A percentile compares a stretch with the other conserved stretches of the same genome.
Evolutionary conservation across 2,329 filamentous ascomycete genomes (phyloP).

Genomic region (Penicillium sp.): DNA sequence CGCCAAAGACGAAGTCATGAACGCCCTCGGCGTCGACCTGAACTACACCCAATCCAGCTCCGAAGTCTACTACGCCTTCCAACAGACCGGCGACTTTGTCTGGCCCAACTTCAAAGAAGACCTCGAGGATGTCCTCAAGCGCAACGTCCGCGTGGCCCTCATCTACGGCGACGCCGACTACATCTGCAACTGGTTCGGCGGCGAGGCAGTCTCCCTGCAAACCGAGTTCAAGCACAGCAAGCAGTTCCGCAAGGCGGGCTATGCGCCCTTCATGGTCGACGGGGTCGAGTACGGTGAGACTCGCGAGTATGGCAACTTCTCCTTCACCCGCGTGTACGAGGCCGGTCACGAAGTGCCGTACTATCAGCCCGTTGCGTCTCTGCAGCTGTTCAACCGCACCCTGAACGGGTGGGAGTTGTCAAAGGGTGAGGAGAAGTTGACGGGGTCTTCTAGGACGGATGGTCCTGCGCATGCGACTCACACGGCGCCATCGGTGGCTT

Average conservation of each 20-base stretch:
- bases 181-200: slow-evolving; percentile 60
- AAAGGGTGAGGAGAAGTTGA: slow-evolving; percentile 41
- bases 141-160: slow-evolving; percentile 62
- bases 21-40: slow-evolving; percentile 56
- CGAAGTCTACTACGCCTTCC: slow-evolving; percentile 45
- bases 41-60: slow-evolving; percentile 50
- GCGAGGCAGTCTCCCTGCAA: slow-evolving; percentile 61
- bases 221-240: slow-evolving; percentile 48
- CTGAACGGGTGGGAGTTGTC: slow-evolving; percentile 52
- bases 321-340: slow-evolving; percentile 61
- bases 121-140: slow-evolving; percentile 54
- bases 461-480: slow-evolving; percentile 42
- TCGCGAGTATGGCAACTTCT: slow-evolving; percentile 69
- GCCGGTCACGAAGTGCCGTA: slow-evolving; percentile 58
- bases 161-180: slow-evolving; percentile 61
- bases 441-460: slow-evolving; percentile 33
- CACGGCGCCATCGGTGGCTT: slow-evolving; percentile 37
- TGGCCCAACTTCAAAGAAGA: slow-evolving; percentile 56
- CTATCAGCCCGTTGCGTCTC: slow-evolving; percentile 53
- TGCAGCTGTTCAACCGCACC: slow-evolving; percentile 57
- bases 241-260: slow-evolving; percentile 62
- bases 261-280: slow-evolving; percentile 65
- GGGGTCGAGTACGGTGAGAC: slow-evolving; percentile 62
- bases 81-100: slow-evolving; percentile 55
- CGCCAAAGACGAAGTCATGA: slow-evolving; percentile 52